These are phyloP conservation scores for Cercospora zeina DNA, from an alignment of 2,329 filamentous ascomycete species.

Conservation along the genomic window DNA sequence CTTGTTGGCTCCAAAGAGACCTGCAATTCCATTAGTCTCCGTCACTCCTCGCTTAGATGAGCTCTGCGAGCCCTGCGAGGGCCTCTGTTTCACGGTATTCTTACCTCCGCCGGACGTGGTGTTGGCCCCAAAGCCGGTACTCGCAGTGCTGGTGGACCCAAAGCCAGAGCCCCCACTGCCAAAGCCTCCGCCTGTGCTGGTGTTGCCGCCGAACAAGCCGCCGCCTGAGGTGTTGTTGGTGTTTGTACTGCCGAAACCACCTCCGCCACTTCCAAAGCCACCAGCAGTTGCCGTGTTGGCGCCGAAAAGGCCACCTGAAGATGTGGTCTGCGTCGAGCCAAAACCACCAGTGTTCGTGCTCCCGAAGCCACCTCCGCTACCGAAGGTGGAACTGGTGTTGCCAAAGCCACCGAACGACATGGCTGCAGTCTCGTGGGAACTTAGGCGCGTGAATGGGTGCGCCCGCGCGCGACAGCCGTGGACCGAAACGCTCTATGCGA, in stretches of 20 bases:
- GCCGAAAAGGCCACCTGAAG: conserved; percentile 32
- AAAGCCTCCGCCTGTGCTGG: conserved; percentile 31
- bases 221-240: conserved; percentile 34
- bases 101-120: conserved; percentile 37
- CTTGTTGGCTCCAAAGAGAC: conserved; percentile 36
- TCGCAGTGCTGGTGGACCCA: conserved; percentile 30
- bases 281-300: conserved; percentile 35
- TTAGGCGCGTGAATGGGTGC: conserved; percentile 14
- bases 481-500: conserved; percentile 16
- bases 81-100: conserved; percentile 24
- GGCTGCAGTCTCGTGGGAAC: background rate
- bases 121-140: conserved; percentile 44
- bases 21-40: conserved; percentile 36
- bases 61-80: background rate
- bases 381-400: conserved; percentile 26
- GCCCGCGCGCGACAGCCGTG: conserved; percentile 40
- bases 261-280: conserved; percentile 30
- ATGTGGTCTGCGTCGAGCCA: conserved; percentile 29
- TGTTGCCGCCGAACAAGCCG: conserved; percentile 37
- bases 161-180: conserved; percentile 34
- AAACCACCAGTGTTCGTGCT: conserved; percentile 26
- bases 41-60: background rate
- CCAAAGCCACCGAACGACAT: conserved; percentile 32
- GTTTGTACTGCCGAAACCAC: conserved; percentile 31
- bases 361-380: conserved; percentile 32